A percentile compares a stretch with the other conserved stretches of the same genome.
phyloP scores from a whole-genome alignment of 176 grass and related monocot genomes.

The Saccharum officinarum region DNA sequence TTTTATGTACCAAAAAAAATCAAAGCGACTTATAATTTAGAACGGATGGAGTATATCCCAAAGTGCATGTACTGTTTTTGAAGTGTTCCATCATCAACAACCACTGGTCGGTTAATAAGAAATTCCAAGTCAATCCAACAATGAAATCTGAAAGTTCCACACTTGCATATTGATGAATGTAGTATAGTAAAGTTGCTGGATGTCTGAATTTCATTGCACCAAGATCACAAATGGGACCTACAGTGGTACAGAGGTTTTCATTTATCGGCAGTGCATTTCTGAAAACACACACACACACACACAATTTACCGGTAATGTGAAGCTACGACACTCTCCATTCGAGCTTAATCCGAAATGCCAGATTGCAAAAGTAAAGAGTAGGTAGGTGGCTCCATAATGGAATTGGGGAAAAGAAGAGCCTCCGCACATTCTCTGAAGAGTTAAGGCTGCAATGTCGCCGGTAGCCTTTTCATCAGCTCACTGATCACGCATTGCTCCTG shows the following conservation, averaged over 20 bases:
- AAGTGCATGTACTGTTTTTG: no score
- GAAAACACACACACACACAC: background rate
- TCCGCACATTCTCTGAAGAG: constrained; percentile 18
- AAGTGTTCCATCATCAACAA: background rate
- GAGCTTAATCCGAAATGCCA: background rate
- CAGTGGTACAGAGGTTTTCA: background rate
- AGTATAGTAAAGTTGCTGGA: background rate
- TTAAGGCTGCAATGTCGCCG: constrained; percentile 37
- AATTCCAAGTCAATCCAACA: background rate
- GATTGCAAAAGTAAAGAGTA: background rate
- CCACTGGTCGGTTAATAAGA: background rate
- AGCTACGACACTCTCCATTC: background rate
- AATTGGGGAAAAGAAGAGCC: background rate
- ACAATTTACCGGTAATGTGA: background rate
- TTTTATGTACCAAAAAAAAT: no score
- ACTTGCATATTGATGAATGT: background rate
- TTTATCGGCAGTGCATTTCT: background rate
- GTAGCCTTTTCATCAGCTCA: constrained; percentile 31
- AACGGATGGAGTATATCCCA: no score
- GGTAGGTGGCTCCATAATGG: background rate
- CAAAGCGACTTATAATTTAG: no score
- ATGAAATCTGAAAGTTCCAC: background rate
- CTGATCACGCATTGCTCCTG: constrained; percentile 19
- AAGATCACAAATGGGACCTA: background rate
- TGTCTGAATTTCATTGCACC: background rate